A percentile compares a stretch with the other conserved stretches of the same genome.
These are phyloP conservation scores for Sophora flavescens DNA, from an alignment of 306 rosid genomes.

Conservation along the genomic window DNA sequence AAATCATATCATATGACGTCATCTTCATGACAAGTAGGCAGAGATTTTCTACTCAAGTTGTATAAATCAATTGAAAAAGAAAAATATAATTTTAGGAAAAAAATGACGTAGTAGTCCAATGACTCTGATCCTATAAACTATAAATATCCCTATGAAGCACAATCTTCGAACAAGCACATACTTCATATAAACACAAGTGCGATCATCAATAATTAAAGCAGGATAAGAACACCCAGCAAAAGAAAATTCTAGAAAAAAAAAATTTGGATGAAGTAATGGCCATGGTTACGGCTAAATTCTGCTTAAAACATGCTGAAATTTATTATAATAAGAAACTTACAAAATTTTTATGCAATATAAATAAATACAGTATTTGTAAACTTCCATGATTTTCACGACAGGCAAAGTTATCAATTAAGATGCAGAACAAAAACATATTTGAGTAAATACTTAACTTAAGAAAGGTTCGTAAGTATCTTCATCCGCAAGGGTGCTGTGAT, in stretches of 20 bases:
- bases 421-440: conserved; percentile 29
- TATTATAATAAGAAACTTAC: neutral
- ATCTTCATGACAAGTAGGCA: conserved; percentile 1
- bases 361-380: neutral
- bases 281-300: conserved; percentile 15
- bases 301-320: neutral
- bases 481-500: conserved; percentile 73
- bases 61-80: conserved; percentile 11
- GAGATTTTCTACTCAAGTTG: conserved; percentile 1
- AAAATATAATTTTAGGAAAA: neutral
- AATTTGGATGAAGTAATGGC: conserved; percentile 15
- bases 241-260: neutral
- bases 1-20: conserved; percentile 29
- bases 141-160: neutral
- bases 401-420: conserved; percentile 23
- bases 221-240: too few relatives aligned
- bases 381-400: conserved; percentile 22
- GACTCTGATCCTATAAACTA: conserved; percentile 7
- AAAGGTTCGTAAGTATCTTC: conserved; percentile 93
- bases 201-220: conserved; percentile 7
- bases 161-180: neutral
- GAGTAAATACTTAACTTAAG: conserved; percentile 71
- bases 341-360: neutral
- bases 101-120: neutral
- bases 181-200: neutral